Conservation (phyloP, 129 eudicot species). For the Chrysanthemum seticuspe region DNA sequence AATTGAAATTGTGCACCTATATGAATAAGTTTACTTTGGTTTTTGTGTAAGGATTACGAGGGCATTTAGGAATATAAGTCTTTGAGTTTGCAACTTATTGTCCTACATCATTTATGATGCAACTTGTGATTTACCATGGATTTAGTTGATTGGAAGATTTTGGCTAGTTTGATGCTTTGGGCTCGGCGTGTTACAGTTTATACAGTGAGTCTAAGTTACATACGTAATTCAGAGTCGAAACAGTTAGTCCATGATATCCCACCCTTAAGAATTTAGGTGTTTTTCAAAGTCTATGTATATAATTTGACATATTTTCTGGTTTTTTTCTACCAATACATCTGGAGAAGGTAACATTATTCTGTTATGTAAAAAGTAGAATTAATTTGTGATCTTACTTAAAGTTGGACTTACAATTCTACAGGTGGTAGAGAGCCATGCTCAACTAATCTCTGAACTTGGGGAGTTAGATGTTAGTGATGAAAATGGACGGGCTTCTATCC, state of each 20-base stretch:
- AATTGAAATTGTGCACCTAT: no score
- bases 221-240: neutral
- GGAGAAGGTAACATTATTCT: neutral
- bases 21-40: no score
- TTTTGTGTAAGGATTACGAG: no score
- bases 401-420: slow-evolving; percentile 27
- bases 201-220: neutral
- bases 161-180: neutral
- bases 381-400: neutral
- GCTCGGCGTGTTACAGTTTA: no score
- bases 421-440: slow-evolving; percentile 84
- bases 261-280: neutral
- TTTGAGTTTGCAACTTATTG: neutral
- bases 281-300: no score
- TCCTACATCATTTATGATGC: neutral
- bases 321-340: neutral
- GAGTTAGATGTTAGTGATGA: slow-evolving; percentile 46
- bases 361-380: no score
- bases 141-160: slow-evolving; percentile 12
- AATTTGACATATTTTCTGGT: neutral
- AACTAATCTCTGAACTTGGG: slow-evolving; percentile 60
- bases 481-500: slow-evolving; percentile 44
- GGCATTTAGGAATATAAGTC: no score
- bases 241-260: neutral
- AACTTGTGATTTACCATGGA: neutral